A percentile compares a stretch with the other conserved stretches of the same genome.
Conservation (phyloP, 257 asterid species). For the Prunella vulgaris region DNA sequence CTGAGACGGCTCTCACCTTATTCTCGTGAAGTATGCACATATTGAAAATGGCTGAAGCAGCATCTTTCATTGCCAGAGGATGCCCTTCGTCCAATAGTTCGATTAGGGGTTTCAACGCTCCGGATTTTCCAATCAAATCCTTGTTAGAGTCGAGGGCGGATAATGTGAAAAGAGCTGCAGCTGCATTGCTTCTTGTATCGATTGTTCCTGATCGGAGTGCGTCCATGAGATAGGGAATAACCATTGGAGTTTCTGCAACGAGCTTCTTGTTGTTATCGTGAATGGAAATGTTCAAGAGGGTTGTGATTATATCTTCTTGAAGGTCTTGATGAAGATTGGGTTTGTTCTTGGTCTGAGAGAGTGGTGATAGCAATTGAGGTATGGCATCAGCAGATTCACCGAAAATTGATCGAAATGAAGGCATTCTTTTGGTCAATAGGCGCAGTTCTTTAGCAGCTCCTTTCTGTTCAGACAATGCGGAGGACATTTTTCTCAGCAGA, state of each 20-base stretch:
- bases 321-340: constrained; percentile 41
- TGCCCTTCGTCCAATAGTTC: constrained; percentile 71
- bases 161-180: constrained; percentile 83
- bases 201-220: constrained; percentile 62
- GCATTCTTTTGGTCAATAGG: constrained; percentile 56
- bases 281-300: constrained; percentile 74
- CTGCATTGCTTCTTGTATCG: constrained; percentile 79
- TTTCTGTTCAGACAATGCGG: constrained; percentile 49
- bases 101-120: constrained; percentile 63
- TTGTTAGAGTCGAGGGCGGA: constrained; percentile 82
- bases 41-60: constrained; percentile 76
- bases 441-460: constrained; percentile 79
- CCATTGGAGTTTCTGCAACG: constrained; percentile 75
- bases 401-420: constrained; percentile 72
- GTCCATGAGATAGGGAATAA: constrained; percentile 55
- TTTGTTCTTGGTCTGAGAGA: constrained; percentile 30
- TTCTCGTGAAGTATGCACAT: constrained; percentile 73
- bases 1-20: constrained; percentile 65
- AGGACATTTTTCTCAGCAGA: constrained; percentile 55
- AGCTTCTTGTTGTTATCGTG: constrained; percentile 81
- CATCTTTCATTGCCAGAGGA: constrained; percentile 65
- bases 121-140: constrained; percentile 63
- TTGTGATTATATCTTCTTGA: constrained; percentile 84
- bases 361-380: constrained; percentile 60
- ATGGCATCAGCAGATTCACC: constrained; percentile 56